Conservation (phyloP, 2,329 filamentous ascomycete genomes). For the Colletotrichum sp. region DNA sequence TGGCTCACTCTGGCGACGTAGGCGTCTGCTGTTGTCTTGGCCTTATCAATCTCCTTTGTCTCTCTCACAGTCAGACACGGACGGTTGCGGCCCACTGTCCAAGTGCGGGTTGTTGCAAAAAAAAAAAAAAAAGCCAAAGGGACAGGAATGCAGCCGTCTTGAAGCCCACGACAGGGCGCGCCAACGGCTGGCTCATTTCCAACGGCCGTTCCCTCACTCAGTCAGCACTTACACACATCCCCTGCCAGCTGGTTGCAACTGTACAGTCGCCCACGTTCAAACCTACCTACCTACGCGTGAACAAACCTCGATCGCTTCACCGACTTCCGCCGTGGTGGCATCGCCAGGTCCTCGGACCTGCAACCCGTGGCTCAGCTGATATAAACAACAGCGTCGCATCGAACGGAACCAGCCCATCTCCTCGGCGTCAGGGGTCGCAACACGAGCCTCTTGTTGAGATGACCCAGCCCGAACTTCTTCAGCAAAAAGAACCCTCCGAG, state of each 20-base stretch:
- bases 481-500: background rate
- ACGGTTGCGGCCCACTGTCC: background rate
- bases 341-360: conserved; percentile 4
- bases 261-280: background rate
- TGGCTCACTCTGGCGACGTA: background rate
- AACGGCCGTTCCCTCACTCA: background rate
- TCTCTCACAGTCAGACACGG: conserved; percentile 4
- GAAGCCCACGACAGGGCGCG: background rate
- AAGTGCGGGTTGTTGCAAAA: background rate
- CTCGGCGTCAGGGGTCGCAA: conserved; percentile 1
- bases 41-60: conserved; percentile 13
- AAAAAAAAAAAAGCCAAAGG: background rate
- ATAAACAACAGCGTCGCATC: background rate
- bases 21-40: conserved; percentile 4
- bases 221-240: too few species aligned
- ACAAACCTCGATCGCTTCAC: background rate
- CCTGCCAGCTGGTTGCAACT: background rate
- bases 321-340: background rate
- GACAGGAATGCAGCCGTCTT: background rate
- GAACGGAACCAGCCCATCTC: background rate
- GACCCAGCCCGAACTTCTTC: conserved; percentile 8
- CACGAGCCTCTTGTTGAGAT: conserved; percentile 15
- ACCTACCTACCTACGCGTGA: background rate
- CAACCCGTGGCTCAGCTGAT: conserved; percentile 8
- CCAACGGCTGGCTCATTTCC: background rate